phyloP scores from a whole-genome alignment of 805 yeast species.

The Hanseniaspora meyeri region DNA sequence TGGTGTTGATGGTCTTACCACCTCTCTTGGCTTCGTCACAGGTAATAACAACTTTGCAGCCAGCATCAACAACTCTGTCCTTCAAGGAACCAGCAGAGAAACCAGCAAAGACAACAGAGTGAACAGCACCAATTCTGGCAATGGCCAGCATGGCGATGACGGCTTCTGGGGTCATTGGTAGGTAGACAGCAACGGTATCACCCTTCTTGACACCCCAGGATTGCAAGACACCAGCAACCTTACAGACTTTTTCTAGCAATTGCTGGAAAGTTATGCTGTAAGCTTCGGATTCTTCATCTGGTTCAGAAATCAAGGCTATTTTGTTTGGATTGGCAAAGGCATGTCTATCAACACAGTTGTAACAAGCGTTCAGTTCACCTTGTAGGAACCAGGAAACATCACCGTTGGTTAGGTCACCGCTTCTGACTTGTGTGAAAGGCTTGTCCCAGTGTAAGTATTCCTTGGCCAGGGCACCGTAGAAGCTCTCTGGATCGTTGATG shows the following conservation, averaged over 20 bases:
- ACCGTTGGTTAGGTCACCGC: conserved; percentile 59
- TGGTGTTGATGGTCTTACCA: conserved; percentile 82
- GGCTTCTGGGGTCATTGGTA: conserved; percentile 98
- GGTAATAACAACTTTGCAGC: conserved; percentile 76
- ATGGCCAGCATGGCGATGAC: conserved; percentile 87
- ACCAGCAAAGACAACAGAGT: conserved; percentile 94
- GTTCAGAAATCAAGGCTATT: conserved; percentile 79
- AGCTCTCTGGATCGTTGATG: conserved; percentile 65
- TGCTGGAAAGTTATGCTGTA: conserved; percentile 72
- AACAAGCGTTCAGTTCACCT: conserved; percentile 85
- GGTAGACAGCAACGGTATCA: conserved; percentile 89
- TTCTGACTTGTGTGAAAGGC: conserved; percentile 39
- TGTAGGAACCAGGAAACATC: conserved; percentile 89
- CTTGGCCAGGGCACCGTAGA: conserved; percentile 70
- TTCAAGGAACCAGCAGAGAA: conserved; percentile 84
- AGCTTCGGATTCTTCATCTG: conserved; percentile 73
- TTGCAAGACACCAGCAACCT: conserved; percentile 71
- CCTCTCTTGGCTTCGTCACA: conserved; percentile 95
- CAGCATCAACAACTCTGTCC: conserved; percentile 84
- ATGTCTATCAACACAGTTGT: conserved; percentile 91
- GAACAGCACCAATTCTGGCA: conserved; percentile 88
- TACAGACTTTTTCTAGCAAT: conserved; percentile 69
- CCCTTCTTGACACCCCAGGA: conserved; percentile 86
- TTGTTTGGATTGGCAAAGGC: conserved; percentile 80
- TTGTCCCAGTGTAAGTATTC: conserved; percentile 67